Base-by-base conservation (phyloP, 2,329 filamentous ascomycete genomes). In the Colletotrichum musicola region DNA sequence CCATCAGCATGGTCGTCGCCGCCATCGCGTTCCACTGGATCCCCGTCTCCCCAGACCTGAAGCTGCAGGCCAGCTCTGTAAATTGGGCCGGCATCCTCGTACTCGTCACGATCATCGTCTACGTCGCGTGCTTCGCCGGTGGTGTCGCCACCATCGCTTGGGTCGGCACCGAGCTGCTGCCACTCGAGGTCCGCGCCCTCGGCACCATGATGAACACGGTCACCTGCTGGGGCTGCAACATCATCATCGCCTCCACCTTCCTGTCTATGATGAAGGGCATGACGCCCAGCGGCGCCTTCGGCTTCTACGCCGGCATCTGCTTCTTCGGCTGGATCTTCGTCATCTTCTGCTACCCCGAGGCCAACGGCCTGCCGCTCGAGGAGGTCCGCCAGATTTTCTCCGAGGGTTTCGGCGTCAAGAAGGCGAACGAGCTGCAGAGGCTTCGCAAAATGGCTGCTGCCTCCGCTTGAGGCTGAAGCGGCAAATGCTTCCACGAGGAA, bases 311-410 rank as follows among this genome's bases (percentile, higher is more conserved):
- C 0, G 82, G 76, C 0, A 83, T 87, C 35, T 86, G 84, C 72
- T 79, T 83, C 65, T 72, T 83, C 35, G 84, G 84, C 14, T 84
- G 80, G 74, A 58, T 85, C 5, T 78, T 83, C 63, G 79, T 86
- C 35, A 79, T 82, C 63, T 82, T 86, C 75, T 85, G 77, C 71
- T 88, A 86, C 68, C 85, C 85, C 1, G 84, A 88, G 69, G 84
- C 85, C 1, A 86, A 86, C 71, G 85, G 85, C 6, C 83, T 88
- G 80, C 82, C 85, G 18, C 76, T 88, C 6, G 87, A 88, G 72
- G 84, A 85, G 54, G 81, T 88, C n/a, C 77, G 82, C 25, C 82
- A 84, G 61, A 79, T 87, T 5, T 88, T 88, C 71, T 73, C 80
- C 35, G 77, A 83, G 46, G 82, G 82, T 0, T 86, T 85, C 67